Conservation (phyloP, 768 basidiomycete species). For the Kwoniella shandongensis region DNA sequence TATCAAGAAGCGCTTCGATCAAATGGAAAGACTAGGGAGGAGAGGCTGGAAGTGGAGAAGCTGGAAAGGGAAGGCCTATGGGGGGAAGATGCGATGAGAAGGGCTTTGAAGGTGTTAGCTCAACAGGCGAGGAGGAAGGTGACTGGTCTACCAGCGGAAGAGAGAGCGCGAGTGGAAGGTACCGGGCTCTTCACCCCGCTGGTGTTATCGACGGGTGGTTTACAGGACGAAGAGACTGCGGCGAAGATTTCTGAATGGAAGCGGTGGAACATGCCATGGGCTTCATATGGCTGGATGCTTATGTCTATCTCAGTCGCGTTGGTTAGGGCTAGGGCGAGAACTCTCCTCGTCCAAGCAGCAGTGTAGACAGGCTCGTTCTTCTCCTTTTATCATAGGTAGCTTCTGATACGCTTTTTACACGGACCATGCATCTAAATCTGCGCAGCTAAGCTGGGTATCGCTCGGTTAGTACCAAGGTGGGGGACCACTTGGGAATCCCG, state of each 20-base stretch:
- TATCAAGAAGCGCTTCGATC: neutral
- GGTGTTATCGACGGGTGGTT: slow-evolving; percentile 6
- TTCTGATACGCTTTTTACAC: too few relatives aligned
- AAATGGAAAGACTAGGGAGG: neutral
- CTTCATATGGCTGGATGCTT: neutral
- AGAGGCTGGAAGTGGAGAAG: neutral
- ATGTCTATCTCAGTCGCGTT: neutral
- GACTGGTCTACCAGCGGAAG: neutral
- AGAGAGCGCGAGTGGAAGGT: neutral
- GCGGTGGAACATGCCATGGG: slow-evolving; percentile 2
- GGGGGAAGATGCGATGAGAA: neutral
- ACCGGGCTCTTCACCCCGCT: neutral
- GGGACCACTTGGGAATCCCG: too few relatives aligned
- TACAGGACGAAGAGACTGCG: neutral
- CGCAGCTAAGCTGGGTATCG: too few relatives aligned
- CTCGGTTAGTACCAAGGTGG: too few relatives aligned
- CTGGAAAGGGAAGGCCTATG: neutral
- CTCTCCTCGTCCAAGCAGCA: too few relatives aligned
- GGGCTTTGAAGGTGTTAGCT: neutral
- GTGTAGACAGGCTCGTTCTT: too few relatives aligned
- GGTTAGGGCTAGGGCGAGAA: slow-evolving; percentile 2
- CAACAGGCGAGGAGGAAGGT: slow-evolving; percentile 8
- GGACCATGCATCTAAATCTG: too few relatives aligned
- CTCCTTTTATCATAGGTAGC: too few relatives aligned
- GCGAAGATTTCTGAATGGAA: slow-evolving; percentile 4